Evolutionary conservation across 1,284 basidiomycete species (phyloP).

Genomic region (Heterobasidion irregulare): DNA sequence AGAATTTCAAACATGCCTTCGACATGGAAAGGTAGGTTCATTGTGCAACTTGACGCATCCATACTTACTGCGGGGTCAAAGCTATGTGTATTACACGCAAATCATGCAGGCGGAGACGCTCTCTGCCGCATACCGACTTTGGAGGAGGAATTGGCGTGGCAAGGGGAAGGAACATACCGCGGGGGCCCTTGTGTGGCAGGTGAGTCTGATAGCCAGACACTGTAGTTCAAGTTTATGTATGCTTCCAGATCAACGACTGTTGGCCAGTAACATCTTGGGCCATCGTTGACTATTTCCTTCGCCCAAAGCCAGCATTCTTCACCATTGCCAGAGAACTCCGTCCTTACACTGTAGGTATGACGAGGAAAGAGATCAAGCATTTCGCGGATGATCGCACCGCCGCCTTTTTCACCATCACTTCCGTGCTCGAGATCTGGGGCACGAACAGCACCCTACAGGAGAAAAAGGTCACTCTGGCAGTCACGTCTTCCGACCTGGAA

Average conservation of each 20-base stretch:
- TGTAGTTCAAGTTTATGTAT: neutral
- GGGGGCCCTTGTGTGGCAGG: constrained; percentile 47
- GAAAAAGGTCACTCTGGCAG: constrained; percentile 53
- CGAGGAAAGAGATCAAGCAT: constrained; percentile 62
- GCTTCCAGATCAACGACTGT: constrained; percentile 52
- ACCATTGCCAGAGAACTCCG: constrained; percentile 44
- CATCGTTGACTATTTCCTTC: constrained; percentile 60
- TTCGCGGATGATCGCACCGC: constrained; percentile 51
- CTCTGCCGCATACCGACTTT: constrained; percentile 48
- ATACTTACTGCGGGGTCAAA: constrained; percentile 14
- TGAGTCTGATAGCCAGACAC: constrained; percentile 14
- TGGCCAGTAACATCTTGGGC: constrained; percentile 69
- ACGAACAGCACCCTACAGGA: constrained; percentile 65
- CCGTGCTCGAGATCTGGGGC: constrained; percentile 72
- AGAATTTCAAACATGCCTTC: constrained; percentile 86
- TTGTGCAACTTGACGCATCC: neutral
- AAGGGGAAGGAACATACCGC: constrained; percentile 48
- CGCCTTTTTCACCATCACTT: constrained; percentile 60
- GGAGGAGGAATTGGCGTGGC: constrained; percentile 57
- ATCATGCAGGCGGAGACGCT: constrained; percentile 61
- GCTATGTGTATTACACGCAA: constrained; percentile 57
- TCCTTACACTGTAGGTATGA: constrained; percentile 71
- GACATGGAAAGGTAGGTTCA: constrained; percentile 66
- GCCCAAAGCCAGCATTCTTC: constrained; percentile 54
- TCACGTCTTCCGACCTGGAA: constrained; percentile 63